Percentiles rank a stretch among this genome's conserved stretches.
phyloP scores from a whole-genome alignment of 306 rosid species.

The Sesbania bispinosa region DNA sequence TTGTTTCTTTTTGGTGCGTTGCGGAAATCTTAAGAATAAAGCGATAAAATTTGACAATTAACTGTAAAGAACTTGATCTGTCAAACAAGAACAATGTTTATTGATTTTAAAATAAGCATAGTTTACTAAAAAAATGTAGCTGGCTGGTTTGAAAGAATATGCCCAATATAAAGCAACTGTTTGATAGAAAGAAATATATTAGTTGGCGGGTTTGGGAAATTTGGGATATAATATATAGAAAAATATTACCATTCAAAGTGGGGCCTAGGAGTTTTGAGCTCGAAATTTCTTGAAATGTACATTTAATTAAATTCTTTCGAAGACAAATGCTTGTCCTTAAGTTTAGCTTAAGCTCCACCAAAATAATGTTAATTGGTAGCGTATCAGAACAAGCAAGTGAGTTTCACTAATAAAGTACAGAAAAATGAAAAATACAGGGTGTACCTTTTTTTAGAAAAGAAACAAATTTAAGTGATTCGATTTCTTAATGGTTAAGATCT shows the following conservation, averaged over 20 bases:
- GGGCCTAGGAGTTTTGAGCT: background rate
- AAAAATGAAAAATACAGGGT: background rate
- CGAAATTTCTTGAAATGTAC: slow-evolving; percentile 13
- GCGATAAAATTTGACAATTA: background rate
- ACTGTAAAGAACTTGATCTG: background rate
- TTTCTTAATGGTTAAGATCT: too few relatives aligned
- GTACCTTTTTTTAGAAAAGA: too few relatives aligned
- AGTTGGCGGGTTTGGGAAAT: too few relatives aligned
- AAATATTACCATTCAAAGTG: too few relatives aligned
- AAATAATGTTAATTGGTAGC: too few relatives aligned
- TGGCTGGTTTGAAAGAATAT: background rate
- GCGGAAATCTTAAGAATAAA: background rate
- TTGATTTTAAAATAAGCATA: background rate
- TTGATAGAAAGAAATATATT: background rate
- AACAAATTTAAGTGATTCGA: too few relatives aligned
- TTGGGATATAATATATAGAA: too few relatives aligned
- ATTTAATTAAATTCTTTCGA: background rate
- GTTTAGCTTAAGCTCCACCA: too few relatives aligned
- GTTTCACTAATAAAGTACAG: too few relatives aligned
- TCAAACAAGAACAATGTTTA: background rate
- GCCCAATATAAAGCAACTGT: background rate
- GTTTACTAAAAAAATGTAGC: background rate
- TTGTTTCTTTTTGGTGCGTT: background rate
- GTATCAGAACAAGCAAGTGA: too few relatives aligned
- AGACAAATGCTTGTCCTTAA: background rate